Evolutionary conservation across 2,329 filamentous ascomycete genomes (phyloP).

Genomic region (Exophiala oligosperma): DNA sequence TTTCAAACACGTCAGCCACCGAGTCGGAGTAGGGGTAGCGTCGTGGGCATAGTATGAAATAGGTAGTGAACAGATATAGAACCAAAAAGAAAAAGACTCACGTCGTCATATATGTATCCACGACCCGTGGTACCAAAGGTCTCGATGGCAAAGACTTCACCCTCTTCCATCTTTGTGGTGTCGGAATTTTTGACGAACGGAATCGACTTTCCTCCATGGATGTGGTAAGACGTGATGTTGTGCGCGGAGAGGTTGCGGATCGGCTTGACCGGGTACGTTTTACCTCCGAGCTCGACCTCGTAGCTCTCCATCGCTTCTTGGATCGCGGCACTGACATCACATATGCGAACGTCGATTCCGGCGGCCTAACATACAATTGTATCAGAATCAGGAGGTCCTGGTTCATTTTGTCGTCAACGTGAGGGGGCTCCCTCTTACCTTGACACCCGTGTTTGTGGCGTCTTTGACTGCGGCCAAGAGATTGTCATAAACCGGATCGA

Average conservation of each 20-base stretch:
- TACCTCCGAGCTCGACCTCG: slow-evolving; percentile 56
- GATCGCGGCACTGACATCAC: slow-evolving; percentile 58
- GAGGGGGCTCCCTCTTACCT: slow-evolving; percentile 32
- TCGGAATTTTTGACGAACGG: slow-evolving; percentile 55
- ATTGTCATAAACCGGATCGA: slow-evolving; percentile 73
- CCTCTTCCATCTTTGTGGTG: slow-evolving; percentile 58
- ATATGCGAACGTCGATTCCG: slow-evolving; percentile 57
- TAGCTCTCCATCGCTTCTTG: slow-evolving; percentile 65
- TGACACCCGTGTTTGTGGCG: slow-evolving; percentile 65
- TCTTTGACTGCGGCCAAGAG: slow-evolving; percentile 71
- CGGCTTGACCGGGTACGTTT: slow-evolving; percentile 55
- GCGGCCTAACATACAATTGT: slow-evolving; percentile 39
- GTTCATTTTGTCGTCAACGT: background rate
- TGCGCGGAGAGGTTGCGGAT: slow-evolving; percentile 58
- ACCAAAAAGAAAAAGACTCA: slow-evolving; percentile 28
- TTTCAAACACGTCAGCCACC: no score
- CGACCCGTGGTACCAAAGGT: slow-evolving; percentile 59
- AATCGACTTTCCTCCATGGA: slow-evolving; percentile 58
- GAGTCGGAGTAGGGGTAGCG: background rate
- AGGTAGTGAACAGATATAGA: slow-evolving; percentile 5
- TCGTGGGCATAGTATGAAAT: slow-evolving; percentile 8
- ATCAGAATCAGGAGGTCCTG: slow-evolving; percentile 1
- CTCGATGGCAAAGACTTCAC: slow-evolving; percentile 60
- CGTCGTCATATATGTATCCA: slow-evolving; percentile 51
- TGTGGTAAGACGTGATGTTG: slow-evolving; percentile 55